Base-by-base conservation (phyloP, 305 asterid genomes). In the Fraxinus platypoda region DNA sequence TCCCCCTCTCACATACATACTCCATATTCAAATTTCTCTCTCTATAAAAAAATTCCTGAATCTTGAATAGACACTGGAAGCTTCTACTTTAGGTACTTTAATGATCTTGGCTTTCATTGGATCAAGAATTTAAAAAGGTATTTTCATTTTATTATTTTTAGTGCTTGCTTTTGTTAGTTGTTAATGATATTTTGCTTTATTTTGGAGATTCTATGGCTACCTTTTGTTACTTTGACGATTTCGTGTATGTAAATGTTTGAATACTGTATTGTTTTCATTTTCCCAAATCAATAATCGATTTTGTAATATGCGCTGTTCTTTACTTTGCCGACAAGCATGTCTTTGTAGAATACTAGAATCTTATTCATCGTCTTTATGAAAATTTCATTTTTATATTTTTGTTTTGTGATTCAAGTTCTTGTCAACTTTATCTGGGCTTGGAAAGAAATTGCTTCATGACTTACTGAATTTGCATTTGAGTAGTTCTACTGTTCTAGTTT, bases 11-110 rank as follows among this genome's bases (percentile, higher is more conserved):
- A 25, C 21, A 8, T 43, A 85, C 26, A 19, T 0, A 12, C n/a
- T 11, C 17, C n/a, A 62, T 23, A 62, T 62, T 62, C 71, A 23
- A 62, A 62, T 25, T 25, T 62, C n/a, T 66, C 74, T 66, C 74
- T 26, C 74, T 66, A 25, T 66, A 26, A 71, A 78, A 81, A 80
- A 81, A 79, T 73, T 72, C 74, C 74, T 26, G 81, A 84, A 64
- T 87, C 87, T 87, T 80, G 81, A 34, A 35, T 81, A 26, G 73
- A 76, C 68, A 66, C 74, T 66, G n/a, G 35, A 66, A 66, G 35
- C n/a, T 66, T 66, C 74, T 80, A 75, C 78, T 78, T 86, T 12
- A 72, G 72, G 33, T 68, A 17, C 78, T 66, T 66, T 25, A 34
- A 12, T 11, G 74, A 26, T 66, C 33, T 66, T 66, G 35, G 6